Evolutionary conservation across 2,329 filamentous ascomycete species (phyloP).

Genomic region (Fusarium drepaniforme): DNA sequence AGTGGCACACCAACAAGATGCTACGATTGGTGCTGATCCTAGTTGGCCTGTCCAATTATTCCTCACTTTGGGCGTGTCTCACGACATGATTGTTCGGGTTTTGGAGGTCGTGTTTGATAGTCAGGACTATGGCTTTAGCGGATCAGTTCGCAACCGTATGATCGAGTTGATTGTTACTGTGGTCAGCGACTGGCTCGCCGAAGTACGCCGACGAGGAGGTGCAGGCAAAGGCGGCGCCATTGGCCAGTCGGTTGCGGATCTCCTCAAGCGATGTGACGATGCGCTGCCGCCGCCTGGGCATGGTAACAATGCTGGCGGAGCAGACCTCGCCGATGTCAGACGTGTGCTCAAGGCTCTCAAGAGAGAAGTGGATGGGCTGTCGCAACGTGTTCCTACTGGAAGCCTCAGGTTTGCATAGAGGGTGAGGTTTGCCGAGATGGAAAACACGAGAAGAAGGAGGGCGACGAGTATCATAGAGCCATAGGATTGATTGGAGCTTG

Average conservation of each 20-base stretch:
- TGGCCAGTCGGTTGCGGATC: constrained; percentile 60
- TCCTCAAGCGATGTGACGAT: constrained; percentile 63
- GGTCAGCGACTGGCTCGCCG: constrained; percentile 62
- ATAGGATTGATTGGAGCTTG: constrained; percentile 21
- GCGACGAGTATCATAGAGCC: constrained; percentile 13
- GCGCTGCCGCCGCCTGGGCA: constrained; percentile 55
- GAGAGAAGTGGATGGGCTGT: constrained; percentile 58
- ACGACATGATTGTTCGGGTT: constrained; percentile 67
- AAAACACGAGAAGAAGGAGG: not conserved
- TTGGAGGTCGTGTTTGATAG: constrained; percentile 69
- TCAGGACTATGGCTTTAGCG: constrained; percentile 70
- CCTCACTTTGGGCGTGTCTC: constrained; percentile 66
- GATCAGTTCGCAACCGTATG: constrained; percentile 60
- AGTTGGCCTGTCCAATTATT: constrained; percentile 70
- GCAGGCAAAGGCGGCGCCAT: constrained; percentile 54
- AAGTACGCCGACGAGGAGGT: constrained; percentile 61
- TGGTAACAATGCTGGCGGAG: constrained; percentile 58
- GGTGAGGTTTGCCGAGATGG: constrained; percentile 9
- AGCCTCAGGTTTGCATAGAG: constrained; percentile 61
- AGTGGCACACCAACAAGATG: no score
- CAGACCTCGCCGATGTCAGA: constrained; percentile 58
- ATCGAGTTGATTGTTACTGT: constrained; percentile 67
- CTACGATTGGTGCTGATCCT: constrained; percentile 67
- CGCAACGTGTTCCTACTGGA: constrained; percentile 56
- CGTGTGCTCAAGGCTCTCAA: constrained; percentile 57